Evolutionary conservation across 2,329 filamentous ascomycete genomes (phyloP), one percentile per base, ranked within the genome.

Genomic region (Podosphaera fusca): DNA sequence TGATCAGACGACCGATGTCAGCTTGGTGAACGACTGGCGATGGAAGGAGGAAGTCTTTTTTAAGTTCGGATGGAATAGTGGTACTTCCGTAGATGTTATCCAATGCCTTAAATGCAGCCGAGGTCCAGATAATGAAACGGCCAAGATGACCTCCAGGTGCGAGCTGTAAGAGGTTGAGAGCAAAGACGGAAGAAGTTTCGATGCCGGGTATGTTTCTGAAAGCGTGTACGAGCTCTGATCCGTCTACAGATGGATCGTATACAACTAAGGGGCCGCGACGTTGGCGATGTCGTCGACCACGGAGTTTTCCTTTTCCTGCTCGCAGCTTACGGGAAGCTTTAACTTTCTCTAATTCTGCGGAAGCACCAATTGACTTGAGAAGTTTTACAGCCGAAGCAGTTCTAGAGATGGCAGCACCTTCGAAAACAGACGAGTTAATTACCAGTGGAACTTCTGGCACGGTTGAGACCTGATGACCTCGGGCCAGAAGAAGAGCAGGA

Each of bases 161-260:
- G 71, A 98, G 87, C 81, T 98, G 92, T 73, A 98, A 87, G 69
- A 96, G 89, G 82, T 96, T 95, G 69, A 98, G 82, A 64, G 87
- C 78, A 76, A 84, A 89, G 74, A 95, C 89, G 66, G 89, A 84
- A 70, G 80, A 89, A 65, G 88, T 95, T 85, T 98, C 92, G 66
- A 96, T 89, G 77, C 92, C 92, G 69, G 92, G 82, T 70, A 98
- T 85, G 84, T 98, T 98, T 80, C 92, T 89, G 87, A 95, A 95
- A 68, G 88, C 90, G 70, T 79, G 81, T 71, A 90, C 79, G 66
- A 98, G 82, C 72, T 94, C 85, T 78, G 89, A 94, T 76, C 92
- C 89, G 71, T 98, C 94, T 70, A 84, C 80, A 73, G 89, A 86
- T 67, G 89, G 85, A 79, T 94, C 85, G 82, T 95, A 96, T 77